These are phyloP conservation scores for Tricholoma terreum DNA, from an alignment of 768 basidiomycete species.

Conservation along the genomic window DNA sequence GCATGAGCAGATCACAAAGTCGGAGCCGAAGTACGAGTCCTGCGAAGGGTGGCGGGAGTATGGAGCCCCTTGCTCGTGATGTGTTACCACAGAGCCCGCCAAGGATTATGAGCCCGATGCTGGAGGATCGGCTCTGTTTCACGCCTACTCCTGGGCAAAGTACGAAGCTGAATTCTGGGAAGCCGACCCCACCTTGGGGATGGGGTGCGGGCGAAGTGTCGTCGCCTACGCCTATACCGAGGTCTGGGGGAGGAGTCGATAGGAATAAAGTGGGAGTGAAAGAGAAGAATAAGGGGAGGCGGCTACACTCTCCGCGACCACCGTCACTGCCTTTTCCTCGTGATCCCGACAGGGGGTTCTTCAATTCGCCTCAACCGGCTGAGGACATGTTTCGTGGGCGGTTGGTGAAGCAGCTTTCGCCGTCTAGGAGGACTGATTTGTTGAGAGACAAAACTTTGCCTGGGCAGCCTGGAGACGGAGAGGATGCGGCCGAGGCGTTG, in stretches of 20 bases:
- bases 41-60: conserved; percentile 6
- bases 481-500: conserved; percentile 23
- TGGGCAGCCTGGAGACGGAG: background rate
- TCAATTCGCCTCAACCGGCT: conserved; percentile 12
- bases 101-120: conserved; percentile 51
- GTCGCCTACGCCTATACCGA: background rate
- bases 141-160: conserved; percentile 26
- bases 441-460: background rate
- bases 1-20: conserved; percentile 15
- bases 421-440: background rate
- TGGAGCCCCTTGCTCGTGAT: conserved; percentile 5
- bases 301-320: background rate
- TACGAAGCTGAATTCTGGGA: background rate
- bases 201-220: background rate
- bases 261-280: background rate
- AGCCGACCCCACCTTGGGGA: background rate
- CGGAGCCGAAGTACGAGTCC: conserved; percentile 27
- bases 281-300: conserved; percentile 1
- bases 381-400: conserved; percentile 10
- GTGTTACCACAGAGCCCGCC: conserved; percentile 55
- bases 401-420: background rate
- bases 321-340: conserved; percentile 6
- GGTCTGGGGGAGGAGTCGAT: background rate
- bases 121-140: conserved; percentile 58
- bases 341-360: conserved; percentile 1